Percentiles rank a stretch among this genome's conserved stretches.
These are phyloP conservation scores for Fusarium lateritium DNA, from an alignment of 2,329 filamentous ascomycete genomes.

Conservation along the genomic window DNA sequence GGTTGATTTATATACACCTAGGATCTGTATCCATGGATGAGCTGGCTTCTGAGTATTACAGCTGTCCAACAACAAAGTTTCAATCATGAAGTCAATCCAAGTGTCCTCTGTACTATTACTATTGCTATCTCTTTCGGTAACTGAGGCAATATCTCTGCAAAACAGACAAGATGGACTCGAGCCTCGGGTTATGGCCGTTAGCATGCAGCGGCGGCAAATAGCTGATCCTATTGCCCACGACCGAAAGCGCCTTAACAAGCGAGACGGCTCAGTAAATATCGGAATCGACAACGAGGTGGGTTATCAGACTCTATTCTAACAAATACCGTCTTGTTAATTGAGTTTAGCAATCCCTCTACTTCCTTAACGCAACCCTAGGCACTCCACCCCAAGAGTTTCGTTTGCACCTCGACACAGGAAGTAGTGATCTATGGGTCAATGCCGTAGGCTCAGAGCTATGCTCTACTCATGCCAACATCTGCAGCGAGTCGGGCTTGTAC, in stretches of 20 bases:
- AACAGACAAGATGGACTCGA: conserved; percentile 50
- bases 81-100: conserved; percentile 56
- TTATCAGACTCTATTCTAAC: neutral
- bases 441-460: conserved; percentile 74
- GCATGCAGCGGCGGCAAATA: conserved; percentile 57
- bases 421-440: conserved; percentile 81
- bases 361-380: conserved; percentile 73
- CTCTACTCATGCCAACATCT: conserved; percentile 62
- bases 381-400: conserved; percentile 71
- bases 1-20: conserved; percentile 15
- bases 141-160: conserved; percentile 49
- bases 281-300: conserved; percentile 70
- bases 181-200: conserved; percentile 63
- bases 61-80: conserved; percentile 2
- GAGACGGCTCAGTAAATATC: conserved; percentile 61
- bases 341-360: conserved; percentile 72
- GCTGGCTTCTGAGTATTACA: neutral
- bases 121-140: conserved; percentile 45
- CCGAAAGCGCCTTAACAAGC: conserved; percentile 57
- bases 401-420: conserved; percentile 77
- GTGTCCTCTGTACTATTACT: conserved; percentile 45
- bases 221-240: conserved; percentile 62
- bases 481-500: conserved; percentile 76
- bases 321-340: conserved; percentile 1
- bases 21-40: conserved; percentile 1